phyloP scores from a whole-genome alignment of 2,329 filamentous ascomycete species.

The Penicillium sclerotigenum region DNA sequence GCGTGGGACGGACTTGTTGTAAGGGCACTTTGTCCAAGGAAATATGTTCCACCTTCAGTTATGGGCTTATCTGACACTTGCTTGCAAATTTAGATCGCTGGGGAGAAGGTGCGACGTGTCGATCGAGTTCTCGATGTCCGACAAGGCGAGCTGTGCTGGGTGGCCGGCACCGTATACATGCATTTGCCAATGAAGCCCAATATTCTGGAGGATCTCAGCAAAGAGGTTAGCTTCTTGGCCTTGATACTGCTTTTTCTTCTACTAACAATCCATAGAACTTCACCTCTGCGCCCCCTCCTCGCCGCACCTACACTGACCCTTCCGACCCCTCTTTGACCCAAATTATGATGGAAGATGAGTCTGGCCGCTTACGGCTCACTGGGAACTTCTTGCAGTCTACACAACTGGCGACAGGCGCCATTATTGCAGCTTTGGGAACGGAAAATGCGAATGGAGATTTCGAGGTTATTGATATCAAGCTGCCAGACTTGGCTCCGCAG shows the following conservation, averaged over 20 bases:
- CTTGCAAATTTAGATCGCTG: constrained; percentile 57
- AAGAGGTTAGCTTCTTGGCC: constrained; percentile 62
- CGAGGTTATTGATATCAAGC: constrained; percentile 83
- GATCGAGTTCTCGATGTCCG: constrained; percentile 91
- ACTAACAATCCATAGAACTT: constrained; percentile 61
- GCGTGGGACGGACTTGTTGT: constrained; percentile 73
- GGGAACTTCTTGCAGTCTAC: constrained; percentile 66
- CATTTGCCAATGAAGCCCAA: constrained; percentile 95
- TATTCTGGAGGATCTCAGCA: constrained; percentile 89
- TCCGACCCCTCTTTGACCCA: constrained; percentile 49
- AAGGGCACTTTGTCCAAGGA: constrained; percentile 15
- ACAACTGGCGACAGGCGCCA: constrained; percentile 84
- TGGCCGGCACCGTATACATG: constrained; percentile 93
- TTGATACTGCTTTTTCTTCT: background rate
- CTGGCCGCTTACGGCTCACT: constrained; percentile 76
- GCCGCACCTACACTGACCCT: constrained; percentile 69
- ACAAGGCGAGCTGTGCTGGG: constrained; percentile 94
- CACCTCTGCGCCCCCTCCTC: constrained; percentile 75
- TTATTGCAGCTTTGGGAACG: constrained; percentile 90
- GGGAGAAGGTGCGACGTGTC: constrained; percentile 70
- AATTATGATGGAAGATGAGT: constrained; percentile 93
- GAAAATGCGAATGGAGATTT: constrained; percentile 91
- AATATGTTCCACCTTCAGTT: background rate
- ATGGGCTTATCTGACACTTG: background rate
- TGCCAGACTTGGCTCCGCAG: constrained; percentile 81